Conservation (phyloP, 2,329 filamentous ascomycete species). For the Fusarium pseudograminearum region DNA sequence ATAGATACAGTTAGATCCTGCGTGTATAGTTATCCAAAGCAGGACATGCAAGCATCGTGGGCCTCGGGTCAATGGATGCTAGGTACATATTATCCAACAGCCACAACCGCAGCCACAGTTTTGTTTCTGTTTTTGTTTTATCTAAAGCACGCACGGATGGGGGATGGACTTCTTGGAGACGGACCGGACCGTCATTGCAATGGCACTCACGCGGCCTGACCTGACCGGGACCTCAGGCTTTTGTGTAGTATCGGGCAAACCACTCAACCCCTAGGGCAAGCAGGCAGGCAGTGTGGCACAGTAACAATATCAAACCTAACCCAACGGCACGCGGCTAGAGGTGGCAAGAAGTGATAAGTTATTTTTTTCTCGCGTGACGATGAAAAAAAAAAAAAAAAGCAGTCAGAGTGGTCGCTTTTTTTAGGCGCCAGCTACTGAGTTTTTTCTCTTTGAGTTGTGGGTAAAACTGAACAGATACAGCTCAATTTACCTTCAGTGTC, state of each 20-base stretch:
- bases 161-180: conserved; percentile 16
- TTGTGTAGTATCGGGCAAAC: conserved; percentile 22
- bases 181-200: conserved; percentile 33
- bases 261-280: background rate
- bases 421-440: conserved; percentile 36
- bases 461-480: background rate
- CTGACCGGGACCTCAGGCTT: conserved; percentile 2
- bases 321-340: conserved; percentile 16
- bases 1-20: background rate
- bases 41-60: background rate
- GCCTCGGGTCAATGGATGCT: background rate
- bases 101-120: conserved; percentile 25
- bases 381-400: conserved; percentile 9
- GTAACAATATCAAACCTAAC: background rate
- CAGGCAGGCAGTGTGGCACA: conserved; percentile 22
- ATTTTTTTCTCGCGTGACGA: conserved; percentile 27
- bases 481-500: conserved; percentile 1
- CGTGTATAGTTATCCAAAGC: too few relatives aligned
- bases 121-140: background rate
- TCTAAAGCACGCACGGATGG: conserved; percentile 17
- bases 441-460: background rate
- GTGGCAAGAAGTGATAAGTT: conserved; percentile 27
- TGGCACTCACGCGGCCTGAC: conserved; percentile 34
- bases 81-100: background rate
- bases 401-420: conserved; percentile 15